Evolutionary conservation across 371 early-diverging fungal genomes (phyloP), one percentile per base, ranked within the genome.

Genomic region (Zopfochytrium polystomum): DNA sequence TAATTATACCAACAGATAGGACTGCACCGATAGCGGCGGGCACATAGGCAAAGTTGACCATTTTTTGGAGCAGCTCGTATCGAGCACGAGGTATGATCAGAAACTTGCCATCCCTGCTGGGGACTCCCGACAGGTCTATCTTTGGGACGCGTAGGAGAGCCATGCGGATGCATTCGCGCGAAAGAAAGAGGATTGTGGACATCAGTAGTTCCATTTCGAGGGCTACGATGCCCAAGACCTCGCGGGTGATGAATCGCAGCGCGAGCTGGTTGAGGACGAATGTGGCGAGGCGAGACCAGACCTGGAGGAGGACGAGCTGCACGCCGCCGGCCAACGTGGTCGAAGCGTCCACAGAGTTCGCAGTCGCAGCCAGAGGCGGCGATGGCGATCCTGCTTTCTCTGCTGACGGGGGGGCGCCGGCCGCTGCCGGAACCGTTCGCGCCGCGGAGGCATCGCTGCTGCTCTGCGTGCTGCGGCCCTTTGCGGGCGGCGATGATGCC

Each of bases 111-210:
- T n/a, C n/a, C n/a, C n/a, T n/a, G n/a, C 3, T 2, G n/a, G 29
- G 48, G 25, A 23, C 42, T 11, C n/a, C 23, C 44, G 53, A 29
- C 30, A 33, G 1, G 11, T 43, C 44, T 5, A 29, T 29, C n/a
- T n/a, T 38, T 38, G 11, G 9, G 11, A 27, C 83, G 5, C 81
- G 74, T 43, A 93, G 67, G 26, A 91, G 68, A 0, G 92, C 94
- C 74, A 87, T 87, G 25, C 97, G 83, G 48, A 94, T 83, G 23
- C 87, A 87, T 70, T 97, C 97, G 11, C 97, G 80, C 0, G 93
- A 91, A 25, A 97, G 80, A 71, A 96, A 95, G 45, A 96, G 75
- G 43, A 95, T 86, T 1, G 76, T 73, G 0, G 95, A 88, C 18
- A 87, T 85, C 13, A 94, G 67, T 11, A 96, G 81, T 72, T 96